Conservation (phyloP, 106 monocot species). For the Gastrodia elata region DNA sequence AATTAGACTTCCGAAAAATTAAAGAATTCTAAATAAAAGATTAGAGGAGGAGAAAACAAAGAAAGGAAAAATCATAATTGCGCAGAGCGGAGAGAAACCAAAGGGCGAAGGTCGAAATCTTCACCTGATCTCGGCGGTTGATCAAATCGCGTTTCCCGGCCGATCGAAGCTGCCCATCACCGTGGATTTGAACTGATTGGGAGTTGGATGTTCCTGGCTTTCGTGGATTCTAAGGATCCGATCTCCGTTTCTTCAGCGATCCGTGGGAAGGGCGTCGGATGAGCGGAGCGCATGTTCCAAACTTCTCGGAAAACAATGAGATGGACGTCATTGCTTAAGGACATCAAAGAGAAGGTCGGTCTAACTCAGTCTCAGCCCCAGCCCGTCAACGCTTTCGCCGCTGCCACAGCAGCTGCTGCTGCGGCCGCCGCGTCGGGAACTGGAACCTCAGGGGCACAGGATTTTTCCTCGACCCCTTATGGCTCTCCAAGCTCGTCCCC, state of each 20-base stretch:
- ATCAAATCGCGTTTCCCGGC: not conserved
- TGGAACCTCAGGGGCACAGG: slow-evolving; percentile 11
- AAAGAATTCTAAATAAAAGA: slow-evolving; percentile 8
- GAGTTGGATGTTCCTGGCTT: not conserved
- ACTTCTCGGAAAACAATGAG: slow-evolving; percentile 61
- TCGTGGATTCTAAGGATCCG: slow-evolving; percentile 6
- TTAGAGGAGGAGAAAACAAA: not conserved
- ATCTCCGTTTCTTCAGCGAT: slow-evolving; percentile 22
- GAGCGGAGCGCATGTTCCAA: slow-evolving; percentile 38
- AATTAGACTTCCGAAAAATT: slow-evolving; percentile 2
- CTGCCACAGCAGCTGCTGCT: not conserved
- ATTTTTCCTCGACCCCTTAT: slow-evolving; percentile 13
- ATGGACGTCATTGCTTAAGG: slow-evolving; percentile 94
- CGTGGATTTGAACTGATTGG: not conserved
- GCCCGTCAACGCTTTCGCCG: slow-evolving; percentile 20
- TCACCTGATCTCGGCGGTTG: not conserved
- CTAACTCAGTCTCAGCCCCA: slow-evolving; percentile 15
- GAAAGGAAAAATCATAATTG: not conserved
- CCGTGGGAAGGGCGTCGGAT: slow-evolving; percentile 16
- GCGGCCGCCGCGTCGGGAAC: slow-evolving; percentile 11
- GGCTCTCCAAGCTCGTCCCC: slow-evolving; percentile 33
- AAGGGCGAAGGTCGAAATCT: not conserved
- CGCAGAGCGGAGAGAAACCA: not conserved
- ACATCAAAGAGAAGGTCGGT: slow-evolving; percentile 84
- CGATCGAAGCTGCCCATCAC: not conserved